phyloP scores from a whole-genome alignment of 352 stramenopile species.

The Globisporangium uncinulatum region DNA sequence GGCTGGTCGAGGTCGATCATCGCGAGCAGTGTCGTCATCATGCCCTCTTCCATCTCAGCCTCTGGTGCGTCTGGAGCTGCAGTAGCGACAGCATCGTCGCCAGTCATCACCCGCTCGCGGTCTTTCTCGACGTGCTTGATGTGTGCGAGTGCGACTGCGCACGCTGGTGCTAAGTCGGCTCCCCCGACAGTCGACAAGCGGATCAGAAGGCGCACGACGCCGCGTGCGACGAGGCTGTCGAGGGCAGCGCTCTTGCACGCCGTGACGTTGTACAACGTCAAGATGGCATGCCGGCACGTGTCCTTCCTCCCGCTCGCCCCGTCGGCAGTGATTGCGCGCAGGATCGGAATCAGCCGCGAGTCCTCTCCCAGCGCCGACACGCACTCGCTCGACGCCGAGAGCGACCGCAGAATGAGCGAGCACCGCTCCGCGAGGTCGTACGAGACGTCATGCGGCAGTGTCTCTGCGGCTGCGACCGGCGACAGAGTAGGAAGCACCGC shows the following conservation, averaged over 20 bases:
- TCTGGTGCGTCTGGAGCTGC: conserved; percentile 22
- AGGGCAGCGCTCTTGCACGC: conserved; percentile 38
- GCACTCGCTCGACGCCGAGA: conserved; percentile 49
- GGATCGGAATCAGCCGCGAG: conserved; percentile 41
- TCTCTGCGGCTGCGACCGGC: neutral
- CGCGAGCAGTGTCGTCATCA: conserved; percentile 59
- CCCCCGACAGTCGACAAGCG: conserved; percentile 39
- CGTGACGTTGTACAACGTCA: conserved; percentile 74
- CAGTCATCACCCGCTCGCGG: conserved; percentile 17
- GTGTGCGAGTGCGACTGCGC: conserved; percentile 64
- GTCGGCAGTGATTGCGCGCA: conserved; percentile 30
- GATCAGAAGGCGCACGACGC: conserved; percentile 62
- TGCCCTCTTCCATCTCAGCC: conserved; percentile 56
- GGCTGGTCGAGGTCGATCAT: conserved; percentile 75
- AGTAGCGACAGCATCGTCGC: conserved; percentile 6
- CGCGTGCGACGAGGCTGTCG: conserved; percentile 40
- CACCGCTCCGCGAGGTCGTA: conserved; percentile 46
- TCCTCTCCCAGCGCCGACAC: conserved; percentile 48
- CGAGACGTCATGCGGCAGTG: neutral
- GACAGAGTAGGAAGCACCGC: conserved; percentile 12
- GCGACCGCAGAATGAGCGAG: conserved; percentile 58
- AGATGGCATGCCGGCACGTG: conserved; percentile 49
- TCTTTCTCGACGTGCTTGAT: conserved; percentile 74
- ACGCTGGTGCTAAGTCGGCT: conserved; percentile 57
- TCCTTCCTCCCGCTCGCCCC: conserved; percentile 26